These are phyloP conservation scores for Diplogelasinospora grovesii DNA, from an alignment of 495 filamentous ascomycete species.

Conservation along the genomic window DNA sequence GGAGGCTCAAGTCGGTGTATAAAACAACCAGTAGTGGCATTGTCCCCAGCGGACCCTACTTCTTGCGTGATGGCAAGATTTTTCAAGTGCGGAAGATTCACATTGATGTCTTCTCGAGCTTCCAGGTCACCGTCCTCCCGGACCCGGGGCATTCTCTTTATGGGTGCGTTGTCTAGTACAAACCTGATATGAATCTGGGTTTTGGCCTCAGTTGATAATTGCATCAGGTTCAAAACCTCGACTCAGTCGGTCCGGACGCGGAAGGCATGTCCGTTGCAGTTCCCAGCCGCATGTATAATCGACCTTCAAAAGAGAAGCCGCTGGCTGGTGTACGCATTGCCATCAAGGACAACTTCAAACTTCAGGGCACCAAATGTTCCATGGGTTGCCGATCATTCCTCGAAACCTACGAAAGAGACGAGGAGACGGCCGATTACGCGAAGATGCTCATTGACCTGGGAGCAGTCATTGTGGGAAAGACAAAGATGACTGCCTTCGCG, in stretches of 20 bases:
- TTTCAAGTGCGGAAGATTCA: neutral
- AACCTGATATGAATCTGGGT: no score
- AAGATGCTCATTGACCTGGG: neutral
- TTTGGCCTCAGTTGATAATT: neutral
- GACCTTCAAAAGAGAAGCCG: neutral
- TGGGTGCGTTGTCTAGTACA: neutral
- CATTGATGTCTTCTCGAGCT: neutral
- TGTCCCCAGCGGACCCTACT: neutral
- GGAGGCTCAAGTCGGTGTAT: neutral
- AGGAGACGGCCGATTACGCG: neutral
- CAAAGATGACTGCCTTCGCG: constrained; percentile 1
- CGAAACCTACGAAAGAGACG: neutral
- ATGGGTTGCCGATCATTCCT: neutral
- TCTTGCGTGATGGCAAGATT: neutral
- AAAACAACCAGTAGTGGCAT: neutral
- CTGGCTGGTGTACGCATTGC: neutral
- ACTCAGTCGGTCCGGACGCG: neutral
- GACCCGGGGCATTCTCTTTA: neutral
- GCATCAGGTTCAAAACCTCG: constrained; percentile 2
- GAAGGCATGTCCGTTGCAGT: constrained; percentile 1
- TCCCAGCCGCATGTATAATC: neutral
- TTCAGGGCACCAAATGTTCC: neutral
- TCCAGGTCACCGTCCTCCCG: neutral
- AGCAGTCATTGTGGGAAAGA: neutral
- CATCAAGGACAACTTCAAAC: constrained; percentile 4